phyloP scores from a whole-genome alignment of 371 early-diverging fungal genomes.

The Basidiobolus meristosporus region DNA sequence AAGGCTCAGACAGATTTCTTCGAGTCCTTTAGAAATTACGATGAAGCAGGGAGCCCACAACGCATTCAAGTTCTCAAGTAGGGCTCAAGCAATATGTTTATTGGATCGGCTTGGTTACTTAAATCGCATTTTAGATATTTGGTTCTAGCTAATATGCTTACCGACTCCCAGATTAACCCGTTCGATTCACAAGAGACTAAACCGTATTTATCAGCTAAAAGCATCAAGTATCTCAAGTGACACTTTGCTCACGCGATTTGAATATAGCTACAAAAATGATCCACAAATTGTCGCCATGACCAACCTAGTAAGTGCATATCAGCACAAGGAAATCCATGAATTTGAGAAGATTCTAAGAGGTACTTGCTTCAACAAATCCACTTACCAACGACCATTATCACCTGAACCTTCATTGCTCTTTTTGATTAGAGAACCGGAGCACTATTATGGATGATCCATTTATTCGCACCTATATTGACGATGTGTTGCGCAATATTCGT shows the following conservation, averaged over 20 bases:
- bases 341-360: constrained; percentile 56
- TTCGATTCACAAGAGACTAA: constrained; percentile 94
- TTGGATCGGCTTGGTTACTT: background rate
- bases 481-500: constrained; percentile 74
- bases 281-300: constrained; percentile 82
- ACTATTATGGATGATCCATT: constrained; percentile 80
- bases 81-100: background rate
- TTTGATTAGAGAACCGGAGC: constrained; percentile 28
- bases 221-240: background rate
- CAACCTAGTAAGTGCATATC: constrained; percentile 75
- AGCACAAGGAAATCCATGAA: constrained; percentile 64
- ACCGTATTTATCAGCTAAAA: constrained; percentile 24
- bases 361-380: background rate
- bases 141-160: constrained; percentile 86
- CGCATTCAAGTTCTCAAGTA: constrained; percentile 85
- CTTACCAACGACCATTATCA: background rate
- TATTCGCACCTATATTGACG: constrained; percentile 73
- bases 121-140: constrained; percentile 35
- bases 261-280: constrained; percentile 66
- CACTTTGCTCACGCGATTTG: background rate
- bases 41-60: constrained; percentile 86
- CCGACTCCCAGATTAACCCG: constrained; percentile 83
- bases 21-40: constrained; percentile 92
- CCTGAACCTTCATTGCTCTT: constrained; percentile 3
- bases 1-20: constrained; percentile 86